Evolutionary conservation across 805 yeast genomes (phyloP).

Genomic region (Yamadazyma insecticola): DNA sequence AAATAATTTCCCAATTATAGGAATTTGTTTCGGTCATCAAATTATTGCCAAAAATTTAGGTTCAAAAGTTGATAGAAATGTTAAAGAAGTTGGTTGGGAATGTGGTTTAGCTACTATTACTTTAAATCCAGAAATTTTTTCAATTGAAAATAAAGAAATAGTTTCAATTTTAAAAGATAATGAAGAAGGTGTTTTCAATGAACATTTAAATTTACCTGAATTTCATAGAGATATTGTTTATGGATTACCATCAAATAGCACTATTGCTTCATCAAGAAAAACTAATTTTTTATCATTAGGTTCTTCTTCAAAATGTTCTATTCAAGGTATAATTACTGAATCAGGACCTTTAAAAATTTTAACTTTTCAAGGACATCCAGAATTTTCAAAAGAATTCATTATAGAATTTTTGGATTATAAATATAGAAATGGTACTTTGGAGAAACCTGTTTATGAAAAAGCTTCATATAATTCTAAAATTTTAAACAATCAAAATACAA

Average conservation of each 20-base stretch:
- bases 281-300: constrained; percentile 43
- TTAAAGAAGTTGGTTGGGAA: constrained; percentile 62
- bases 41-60: constrained; percentile 65
- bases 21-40: constrained; percentile 89
- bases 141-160: constrained; percentile 17
- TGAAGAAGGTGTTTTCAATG: constrained; percentile 7
- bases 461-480: constrained; percentile 24
- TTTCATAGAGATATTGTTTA: constrained; percentile 38
- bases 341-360: constrained; percentile 46
- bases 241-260: constrained; percentile 32
- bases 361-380: constrained; percentile 90
- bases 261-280: constrained; percentile 14
- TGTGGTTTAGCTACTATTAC: constrained; percentile 52
- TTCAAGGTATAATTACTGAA: constrained; percentile 59
- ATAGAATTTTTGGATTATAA: constrained; percentile 19
- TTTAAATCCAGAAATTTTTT: constrained; percentile 38
- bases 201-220: constrained; percentile 32
- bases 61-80: constrained; percentile 49
- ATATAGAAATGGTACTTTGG: constrained; percentile 15
- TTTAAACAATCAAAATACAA: constrained; percentile 36
- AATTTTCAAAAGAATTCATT: constrained; percentile 45
- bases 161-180: background rate
- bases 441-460: constrained; percentile 21
- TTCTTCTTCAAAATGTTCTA: constrained; percentile 46
- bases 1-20: constrained; percentile 43